Evolutionary conservation across 176 grass and related monocot species (phyloP), one percentile per base, ranked within the genome.

Genomic region (Oryza brachyantha): DNA sequence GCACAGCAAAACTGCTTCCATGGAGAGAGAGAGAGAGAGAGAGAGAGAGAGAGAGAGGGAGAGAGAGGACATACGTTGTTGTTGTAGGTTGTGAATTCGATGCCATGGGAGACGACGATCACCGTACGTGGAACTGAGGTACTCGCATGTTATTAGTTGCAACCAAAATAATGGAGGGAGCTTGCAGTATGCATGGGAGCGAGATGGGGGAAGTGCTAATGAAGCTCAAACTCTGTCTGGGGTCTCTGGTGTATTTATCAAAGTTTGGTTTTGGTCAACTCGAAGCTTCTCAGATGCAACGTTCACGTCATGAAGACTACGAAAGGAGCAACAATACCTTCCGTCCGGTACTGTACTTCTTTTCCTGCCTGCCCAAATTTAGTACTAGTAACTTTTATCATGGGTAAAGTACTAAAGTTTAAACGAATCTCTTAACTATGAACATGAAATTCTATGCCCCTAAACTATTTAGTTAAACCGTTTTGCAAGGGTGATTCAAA

Each of bases 271-370:
- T 63, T 86, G 54, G 52, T 86, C 84, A 75, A 81, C 19, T 52
- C n/a, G 84, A 86, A 86, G 22, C 64, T 86, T 86, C 78, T 61
- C 21, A 12, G 71, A 81, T 74, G 48, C 22, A 9, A 74, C 84
- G 76, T 80, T 68, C 74, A 80, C 84, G 48, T 86, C 77, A 62
- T 86, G 11, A 58, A 68, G 29, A 32, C 31, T n/a, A 68, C 50
- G 29, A 59, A 16, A 2, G 7, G 2, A 46, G 21, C 3, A 32
- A 32, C n/a, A 61, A 26, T 14, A 10, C 5, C 43, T 14, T 22
- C 7, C 35, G 66, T 61, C 43, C 54, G 60, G 66, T 46, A 27
- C 41, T 32, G n/a, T n/a, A n/a, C n/a, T n/a, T n/a, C n/a, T n/a
- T n/a, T n/a, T 29, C 13, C 46, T 50, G 46, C 14, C 14, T 46